Evolutionary conservation across 768 basidiomycete species (phyloP).

Genomic region (Amanita inopinata): DNA sequence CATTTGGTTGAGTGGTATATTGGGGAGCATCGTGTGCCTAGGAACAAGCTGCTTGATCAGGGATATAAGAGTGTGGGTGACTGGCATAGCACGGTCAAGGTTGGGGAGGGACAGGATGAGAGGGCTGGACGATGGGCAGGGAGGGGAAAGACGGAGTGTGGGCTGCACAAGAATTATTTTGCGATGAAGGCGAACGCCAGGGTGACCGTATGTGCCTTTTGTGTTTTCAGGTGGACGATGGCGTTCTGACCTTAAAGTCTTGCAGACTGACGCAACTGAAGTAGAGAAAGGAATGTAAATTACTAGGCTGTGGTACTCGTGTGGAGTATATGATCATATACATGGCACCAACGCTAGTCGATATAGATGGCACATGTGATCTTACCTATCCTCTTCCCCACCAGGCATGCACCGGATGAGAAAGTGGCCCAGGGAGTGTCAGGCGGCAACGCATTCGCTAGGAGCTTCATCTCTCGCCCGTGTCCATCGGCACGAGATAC

Average conservation of each 20-base stretch:
- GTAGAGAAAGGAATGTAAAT: too few species aligned
- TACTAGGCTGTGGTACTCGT: too few species aligned
- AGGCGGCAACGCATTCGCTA: not conserved
- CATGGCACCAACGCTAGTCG: too few species aligned
- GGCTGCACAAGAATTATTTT: conserved; percentile 88
- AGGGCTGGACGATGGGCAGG: conserved; percentile 90
- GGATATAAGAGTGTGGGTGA: conserved; percentile 96
- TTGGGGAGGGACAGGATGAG: conserved; percentile 68
- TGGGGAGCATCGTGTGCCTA: conserved; percentile 71
- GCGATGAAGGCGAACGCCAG: conserved; percentile 54
- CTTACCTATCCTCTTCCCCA: not conserved
- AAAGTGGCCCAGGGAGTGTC: not conserved
- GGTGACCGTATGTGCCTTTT: conserved; percentile 2
- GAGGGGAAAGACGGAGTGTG: conserved; percentile 89
- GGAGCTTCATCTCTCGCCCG: not conserved
- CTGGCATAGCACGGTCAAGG: conserved; percentile 88
- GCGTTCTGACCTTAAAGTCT: not conserved
- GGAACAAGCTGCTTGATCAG: conserved; percentile 78
- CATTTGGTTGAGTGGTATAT: conserved; percentile 78
- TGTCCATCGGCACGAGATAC: not conserved
- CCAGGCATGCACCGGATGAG: conserved; percentile 6
- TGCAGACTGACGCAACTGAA: not conserved
- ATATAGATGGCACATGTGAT: conserved; percentile 7
- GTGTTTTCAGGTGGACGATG: not conserved
- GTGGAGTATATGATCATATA: too few species aligned